Base-by-base conservation (phyloP, 371 early-diverging fungal species). In the Circinella umbellata region DNA sequence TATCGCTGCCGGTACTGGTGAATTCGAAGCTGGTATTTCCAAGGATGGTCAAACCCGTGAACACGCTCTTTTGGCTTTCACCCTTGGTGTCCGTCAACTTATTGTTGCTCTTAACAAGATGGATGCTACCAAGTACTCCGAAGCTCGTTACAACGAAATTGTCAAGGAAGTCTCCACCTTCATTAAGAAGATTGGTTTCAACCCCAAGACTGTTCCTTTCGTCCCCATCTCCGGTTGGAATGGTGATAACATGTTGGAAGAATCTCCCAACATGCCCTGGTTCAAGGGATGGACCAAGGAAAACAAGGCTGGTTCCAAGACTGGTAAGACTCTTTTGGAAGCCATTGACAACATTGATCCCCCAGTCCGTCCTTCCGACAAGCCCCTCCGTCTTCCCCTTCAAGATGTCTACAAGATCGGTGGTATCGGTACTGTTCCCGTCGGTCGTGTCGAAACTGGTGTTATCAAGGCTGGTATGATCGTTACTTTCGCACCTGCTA, bases 31-130 rank as follows among this genome's bases (percentile, higher is more conserved):
- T 83, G 99, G 98, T 95, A 96, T 96, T 82, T 95, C 95, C 91
- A 95, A 96, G 84, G 96, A 96, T 80, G 99, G 99, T 75, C 99
- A 99, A 88, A 99, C 99, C 86, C 96, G 99, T 89, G 99, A 99
- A 90, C 99, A 99, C 94, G 97, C 99, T 74, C 92, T 97, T 76
- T 92, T 99, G 64, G 96, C 98, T 71, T 94, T 90, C 94, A 95
- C 95, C 87, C 93, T 96, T 73, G 98, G 97, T 91, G 97, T 98
- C 86, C 93, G 89, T 84, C 97, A 97, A 90, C 91, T 98, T 80
- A 94, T 97, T 70, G 96, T 98, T 77, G 97, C 95, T 82, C 91
- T 97, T 90, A 98, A 98, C 96, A 98, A 98, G 95, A 97, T 98
- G 97, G 98, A 98, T 93, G 89, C 97, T 81, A 92, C 91, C 93